phyloP scores from a whole-genome alignment of 768 basidiomycete genomes.

The Chlorophyllum brunneum region DNA sequence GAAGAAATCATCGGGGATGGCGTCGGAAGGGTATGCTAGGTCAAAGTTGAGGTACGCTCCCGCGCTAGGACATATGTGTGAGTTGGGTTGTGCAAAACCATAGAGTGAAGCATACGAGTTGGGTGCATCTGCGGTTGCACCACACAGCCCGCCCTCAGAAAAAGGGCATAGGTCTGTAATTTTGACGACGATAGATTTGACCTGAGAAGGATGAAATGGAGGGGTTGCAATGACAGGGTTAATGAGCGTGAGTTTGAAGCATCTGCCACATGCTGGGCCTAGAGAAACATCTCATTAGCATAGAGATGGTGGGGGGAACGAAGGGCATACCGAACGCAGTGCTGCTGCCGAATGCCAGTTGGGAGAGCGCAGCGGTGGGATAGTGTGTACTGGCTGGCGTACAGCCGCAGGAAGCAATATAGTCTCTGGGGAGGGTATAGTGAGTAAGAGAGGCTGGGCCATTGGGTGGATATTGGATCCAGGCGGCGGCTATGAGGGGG shows the following conservation, averaged over 20 bases:
- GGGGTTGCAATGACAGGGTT: constrained; percentile 65
- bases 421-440: constrained; percentile 53
- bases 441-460: constrained; percentile 80
- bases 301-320: background rate
- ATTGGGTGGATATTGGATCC: constrained; percentile 60
- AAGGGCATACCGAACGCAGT: constrained; percentile 48
- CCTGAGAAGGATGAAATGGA: constrained; percentile 64
- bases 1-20: constrained; percentile 71
- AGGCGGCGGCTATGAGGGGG: constrained; percentile 26
- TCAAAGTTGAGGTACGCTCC: constrained; percentile 78
- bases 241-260: constrained; percentile 74
- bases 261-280: constrained; percentile 73
- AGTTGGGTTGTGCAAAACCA: background rate
- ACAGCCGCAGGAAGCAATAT: constrained; percentile 76
- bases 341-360: constrained; percentile 77
- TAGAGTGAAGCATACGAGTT: constrained; percentile 46
- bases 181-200: constrained; percentile 68
- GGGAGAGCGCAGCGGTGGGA: constrained; percentile 77
- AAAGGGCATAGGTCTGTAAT: constrained; percentile 78
- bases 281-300: constrained; percentile 8
- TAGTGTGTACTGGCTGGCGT: constrained; percentile 61
- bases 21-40: constrained; percentile 69
- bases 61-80: constrained; percentile 41
- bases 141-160: constrained; percentile 63
- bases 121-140: constrained; percentile 53